A percentile compares a stretch with the other conserved stretches of the same genome.
These are phyloP conservation scores for Trypanosoma lewisi DNA, from an alignment of 208 protist genomes.

Conservation along the genomic window DNA sequence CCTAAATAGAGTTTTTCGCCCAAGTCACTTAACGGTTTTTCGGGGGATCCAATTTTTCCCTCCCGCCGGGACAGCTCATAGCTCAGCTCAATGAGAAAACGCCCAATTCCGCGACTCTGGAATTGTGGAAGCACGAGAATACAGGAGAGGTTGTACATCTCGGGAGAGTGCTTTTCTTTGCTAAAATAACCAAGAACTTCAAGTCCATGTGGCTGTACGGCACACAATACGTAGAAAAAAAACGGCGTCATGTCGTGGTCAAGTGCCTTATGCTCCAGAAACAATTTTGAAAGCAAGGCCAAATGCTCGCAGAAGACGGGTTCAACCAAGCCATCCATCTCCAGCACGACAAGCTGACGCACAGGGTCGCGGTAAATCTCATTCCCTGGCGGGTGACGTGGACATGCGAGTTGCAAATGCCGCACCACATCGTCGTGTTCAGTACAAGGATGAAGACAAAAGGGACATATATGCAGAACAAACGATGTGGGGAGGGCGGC, in stretches of 20 bases:
- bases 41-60: conserved; percentile 95
- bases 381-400: conserved; percentile 87
- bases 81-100: conserved; percentile 97
- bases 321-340: conserved; percentile 96
- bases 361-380: conserved; percentile 89
- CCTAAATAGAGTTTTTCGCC: conserved; percentile 93
- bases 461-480: conserved; percentile 97
- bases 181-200: conserved; percentile 99
- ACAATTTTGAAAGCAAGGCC: conserved; percentile 98
- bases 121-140: conserved; percentile 98
- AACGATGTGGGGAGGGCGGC: conserved; percentile 45
- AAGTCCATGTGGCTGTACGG: conserved; percentile 90
- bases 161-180: conserved; percentile 96
- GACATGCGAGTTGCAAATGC: conserved; percentile 85
- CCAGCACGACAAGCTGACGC: conserved; percentile 92
- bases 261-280: conserved; percentile 99
- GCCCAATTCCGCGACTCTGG: conserved; percentile 96
- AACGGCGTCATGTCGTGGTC: conserved; percentile 99
- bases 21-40: conserved; percentile 99
- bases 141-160: conserved; percentile 99
- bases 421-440: conserved; percentile 71
- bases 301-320: conserved; percentile 98
- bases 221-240: conserved; percentile 98
- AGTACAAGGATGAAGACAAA: conserved; percentile 95
- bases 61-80: conserved; percentile 98